Evolutionary conservation across 345 rosid species (phyloP).

Genomic region (Citrus sinensis): DVS_A1.0 CM039169.1:31918501-31919000

Average conservation of each 20-base stretch:
- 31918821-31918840: conserved; percentile 14
- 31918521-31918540: no score
- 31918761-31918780: neutral
- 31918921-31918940: conserved; percentile 32
- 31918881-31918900: conserved; percentile 40
- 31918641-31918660: neutral
- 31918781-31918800: no score
- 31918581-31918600: no score
- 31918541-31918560: no score
- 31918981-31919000: conserved; percentile 26
- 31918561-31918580: no score
- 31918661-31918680: no score
- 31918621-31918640: neutral
- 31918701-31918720: no score
- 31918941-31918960: conserved; percentile 21
- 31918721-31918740: no score
- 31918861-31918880: conserved; percentile 26
- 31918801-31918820: conserved; percentile 30
- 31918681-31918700: no score
- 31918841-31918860: neutral
- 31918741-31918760: neutral
- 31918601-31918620: neutral
- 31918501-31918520: neutral
- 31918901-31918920: conserved; percentile 37
- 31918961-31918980: conserved; percentile 42